phyloP scores from a whole-genome alignment of 768 basidiomycete species.

The Cubamyces lactineus region DNA sequence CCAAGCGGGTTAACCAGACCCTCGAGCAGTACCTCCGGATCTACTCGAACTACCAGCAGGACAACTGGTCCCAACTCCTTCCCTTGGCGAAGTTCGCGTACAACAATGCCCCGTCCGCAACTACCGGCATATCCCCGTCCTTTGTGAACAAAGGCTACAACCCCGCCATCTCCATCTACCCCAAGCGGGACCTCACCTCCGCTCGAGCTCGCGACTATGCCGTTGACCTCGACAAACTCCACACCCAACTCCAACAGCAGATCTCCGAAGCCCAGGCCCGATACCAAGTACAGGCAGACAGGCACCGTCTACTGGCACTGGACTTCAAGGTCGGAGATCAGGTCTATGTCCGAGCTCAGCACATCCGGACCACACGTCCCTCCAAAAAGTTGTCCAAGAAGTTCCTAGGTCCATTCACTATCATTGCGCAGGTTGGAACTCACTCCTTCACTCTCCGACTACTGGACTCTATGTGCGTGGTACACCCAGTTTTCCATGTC shows the following conservation, averaged over 20 bases:
- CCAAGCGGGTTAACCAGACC: too few species aligned
- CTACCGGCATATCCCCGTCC: background rate
- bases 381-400: too few species aligned
- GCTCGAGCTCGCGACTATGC: too few species aligned
- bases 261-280: conserved; percentile 23
- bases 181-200: too few species aligned
- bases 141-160: conserved; percentile 16
- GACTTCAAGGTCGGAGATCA: conserved; percentile 10
- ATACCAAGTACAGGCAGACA: conserved; percentile 21
- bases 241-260: conserved; percentile 23
- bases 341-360: background rate
- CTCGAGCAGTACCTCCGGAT: too few species aligned
- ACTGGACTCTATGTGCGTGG: conserved; percentile 23
- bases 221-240: conserved; percentile 27
- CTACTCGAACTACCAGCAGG: too few species aligned
- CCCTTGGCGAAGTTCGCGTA: too few species aligned
- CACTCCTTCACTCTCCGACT: too few species aligned
- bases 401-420: too few species aligned
- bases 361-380: background rate
- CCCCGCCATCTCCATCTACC: conserved; percentile 24
- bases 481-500: conserved; percentile 32
- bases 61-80: too few species aligned
- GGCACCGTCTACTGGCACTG: background rate
- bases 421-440: too few species aligned
- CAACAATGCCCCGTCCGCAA: too few species aligned